A percentile compares a stretch with the other conserved stretches of the same genome.
phyloP scores from a whole-genome alignment of 345 rosid genomes.

The Hibiscus tridactylites region DNA sequence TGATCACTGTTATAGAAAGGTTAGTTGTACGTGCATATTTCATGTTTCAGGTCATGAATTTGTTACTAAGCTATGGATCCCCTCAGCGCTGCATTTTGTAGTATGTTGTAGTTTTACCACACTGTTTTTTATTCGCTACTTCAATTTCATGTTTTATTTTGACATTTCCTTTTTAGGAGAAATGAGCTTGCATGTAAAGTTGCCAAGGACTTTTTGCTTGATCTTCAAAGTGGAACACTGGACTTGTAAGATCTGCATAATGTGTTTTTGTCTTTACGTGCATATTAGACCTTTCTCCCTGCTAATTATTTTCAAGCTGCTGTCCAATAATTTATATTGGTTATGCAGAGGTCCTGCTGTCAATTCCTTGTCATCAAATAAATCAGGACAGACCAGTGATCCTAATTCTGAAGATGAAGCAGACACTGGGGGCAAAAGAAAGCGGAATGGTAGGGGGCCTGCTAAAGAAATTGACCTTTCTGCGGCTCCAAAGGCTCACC shows the following conservation, averaged over 20 bases:
- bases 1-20: conserved; percentile 81
- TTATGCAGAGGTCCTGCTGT: conserved; percentile 70
- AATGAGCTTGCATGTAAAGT: conserved; percentile 70
- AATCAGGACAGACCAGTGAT: conserved; percentile 55
- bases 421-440: conserved; percentile 65
- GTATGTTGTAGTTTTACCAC: background rate
- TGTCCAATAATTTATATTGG: conserved; percentile 5
- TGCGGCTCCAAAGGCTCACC: conserved; percentile 81
- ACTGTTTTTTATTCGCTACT: background rate
- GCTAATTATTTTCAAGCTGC: background rate
- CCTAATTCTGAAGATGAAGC: conserved; percentile 79
- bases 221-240: conserved; percentile 73
- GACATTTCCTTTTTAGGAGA: conserved; percentile 44
- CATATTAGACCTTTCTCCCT: background rate
- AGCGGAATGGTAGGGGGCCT: conserved; percentile 42
- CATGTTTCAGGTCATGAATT: background rate
- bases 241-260: conserved; percentile 58
- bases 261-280: background rate
- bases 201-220: conserved; percentile 83
- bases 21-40: conserved; percentile 13
- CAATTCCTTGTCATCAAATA: conserved; percentile 39
- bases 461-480: conserved; percentile 64
- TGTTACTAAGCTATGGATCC: background rate
- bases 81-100: background rate
- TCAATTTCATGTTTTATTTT: background rate